Conservation (phyloP, 192 early-diverging fungal genomes). For the Coemansia sp. region DNA sequence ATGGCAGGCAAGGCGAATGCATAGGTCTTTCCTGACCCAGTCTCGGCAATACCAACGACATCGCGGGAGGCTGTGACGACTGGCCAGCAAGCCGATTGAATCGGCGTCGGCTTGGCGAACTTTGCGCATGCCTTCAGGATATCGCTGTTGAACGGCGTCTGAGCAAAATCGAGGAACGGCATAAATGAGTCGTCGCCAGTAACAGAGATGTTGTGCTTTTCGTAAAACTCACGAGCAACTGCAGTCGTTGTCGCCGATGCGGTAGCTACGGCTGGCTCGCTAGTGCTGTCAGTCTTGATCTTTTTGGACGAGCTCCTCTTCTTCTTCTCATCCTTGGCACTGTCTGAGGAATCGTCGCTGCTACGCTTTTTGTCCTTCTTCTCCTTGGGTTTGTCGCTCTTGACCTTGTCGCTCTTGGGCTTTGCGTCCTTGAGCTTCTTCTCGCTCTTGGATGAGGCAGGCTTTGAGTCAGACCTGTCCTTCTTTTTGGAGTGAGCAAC, state of each 20-base stretch:
- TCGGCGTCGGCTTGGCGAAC: slow-evolving; percentile 86
- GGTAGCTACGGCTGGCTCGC: not conserved
- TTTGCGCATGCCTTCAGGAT: slow-evolving; percentile 64
- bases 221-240: slow-evolving; percentile 57
- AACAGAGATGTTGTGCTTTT: slow-evolving; percentile 64
- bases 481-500: slow-evolving; percentile 18
- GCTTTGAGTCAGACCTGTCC: slow-evolving; percentile 2
- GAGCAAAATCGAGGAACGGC: slow-evolving; percentile 75
- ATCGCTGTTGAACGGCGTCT: slow-evolving; percentile 68
- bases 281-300: slow-evolving; percentile 27
- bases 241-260: slow-evolving; percentile 21
- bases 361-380: slow-evolving; percentile 39
- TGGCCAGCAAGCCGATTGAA: slow-evolving; percentile 94
- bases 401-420: slow-evolving; percentile 33
- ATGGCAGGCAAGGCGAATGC: slow-evolving; percentile 92
- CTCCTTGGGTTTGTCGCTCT: slow-evolving; percentile 21
- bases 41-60: slow-evolving; percentile 94
- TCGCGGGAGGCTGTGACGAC: slow-evolving; percentile 78
- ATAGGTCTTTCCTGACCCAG: slow-evolving; percentile 93
- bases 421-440: slow-evolving; percentile 33
- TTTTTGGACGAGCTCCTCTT: slow-evolving; percentile 33
- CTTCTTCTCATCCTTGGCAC: slow-evolving; percentile 12
- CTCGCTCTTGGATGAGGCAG: slow-evolving; percentile 26
- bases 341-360: slow-evolving; percentile 25
- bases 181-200: slow-evolving; percentile 57